Evolutionary conservation across 306 rosid genomes (phyloP), one percentile per base, ranked within the genome.

Genomic region (Gleditsia sinensis): DNA sequence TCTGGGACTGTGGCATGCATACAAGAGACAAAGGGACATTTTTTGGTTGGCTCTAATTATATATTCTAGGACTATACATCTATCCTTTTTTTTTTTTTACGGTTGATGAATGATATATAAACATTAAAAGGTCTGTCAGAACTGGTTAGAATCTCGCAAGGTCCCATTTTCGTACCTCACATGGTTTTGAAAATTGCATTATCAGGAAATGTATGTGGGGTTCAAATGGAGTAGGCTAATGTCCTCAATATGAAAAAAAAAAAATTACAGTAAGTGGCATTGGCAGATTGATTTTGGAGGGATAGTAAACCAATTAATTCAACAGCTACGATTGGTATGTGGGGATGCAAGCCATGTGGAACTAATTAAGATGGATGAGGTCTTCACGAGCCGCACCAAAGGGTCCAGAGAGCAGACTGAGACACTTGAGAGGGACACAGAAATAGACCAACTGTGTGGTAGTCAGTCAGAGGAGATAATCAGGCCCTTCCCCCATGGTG

Each of bases 361-460:
- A 58, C 11, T 33, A 60, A 57, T 62, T 63, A 48, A 66, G 64
- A 72, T 72, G 79, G 76, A 42, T 49, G 76, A 43, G 80, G 63
- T 48, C 74, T 81, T 71, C 89, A 91, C 87, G 83, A 80, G 90
- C 82, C 64, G 75, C 74, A 54, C 46, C 21, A 62, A 78, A 71
- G 67, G 69, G 49, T 75, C 77, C 91, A 83, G 10, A 68, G 54
- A n/a, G 58, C 4, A 59, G 81, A 82, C 66, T 16, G 79, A 66
- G 84, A 75, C 82, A 13, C 48, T 11, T 46, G 72, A 43, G 28
- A 69, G 25, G 61, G 53, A 36, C 75, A 55, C 71, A 70, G 14
- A 45, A 83, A 80, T 76, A 72, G 71, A 83, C 77, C 24, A 40
- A 71, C 64, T 66, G n/a, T 65, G 48, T 50, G 19, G 71, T 64